phyloP scores from a whole-genome alignment of 495 filamentous ascomycete genomes.

The Delitschia confertaspora region DNA sequence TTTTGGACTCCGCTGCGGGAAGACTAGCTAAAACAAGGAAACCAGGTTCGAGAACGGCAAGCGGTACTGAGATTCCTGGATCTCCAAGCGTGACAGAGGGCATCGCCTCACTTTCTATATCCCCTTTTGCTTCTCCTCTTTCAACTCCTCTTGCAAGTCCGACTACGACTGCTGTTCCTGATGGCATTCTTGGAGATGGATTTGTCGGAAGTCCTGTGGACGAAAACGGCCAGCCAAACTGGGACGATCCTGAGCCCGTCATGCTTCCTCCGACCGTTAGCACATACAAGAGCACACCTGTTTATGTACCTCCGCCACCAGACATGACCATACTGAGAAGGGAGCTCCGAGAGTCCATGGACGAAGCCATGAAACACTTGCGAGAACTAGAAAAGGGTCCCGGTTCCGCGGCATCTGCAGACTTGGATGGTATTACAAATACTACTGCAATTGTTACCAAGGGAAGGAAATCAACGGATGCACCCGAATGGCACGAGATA shows the following conservation, averaged over 20 bases:
- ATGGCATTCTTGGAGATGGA: constrained; percentile 30
- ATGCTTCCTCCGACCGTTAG: constrained; percentile 95
- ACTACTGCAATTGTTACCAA: constrained; percentile 21
- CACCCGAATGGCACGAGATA: constrained; percentile 67
- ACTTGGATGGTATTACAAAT: background rate
- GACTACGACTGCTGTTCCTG: background rate
- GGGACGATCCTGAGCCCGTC: constrained; percentile 51
- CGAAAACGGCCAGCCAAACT: constrained; percentile 41
- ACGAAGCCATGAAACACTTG: constrained; percentile 56
- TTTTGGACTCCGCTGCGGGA: constrained; percentile 88
- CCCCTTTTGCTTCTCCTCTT: too few relatives aligned
- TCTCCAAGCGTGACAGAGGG: constrained; percentile 13
- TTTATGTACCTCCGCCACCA: constrained; percentile 78
- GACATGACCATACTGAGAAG: constrained; percentile 66
- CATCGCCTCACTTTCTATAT: constrained; percentile 16
- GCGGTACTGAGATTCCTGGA: constrained; percentile 14
- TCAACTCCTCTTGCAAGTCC: background rate
- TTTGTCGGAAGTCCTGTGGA: constrained; percentile 52
- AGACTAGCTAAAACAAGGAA: constrained; percentile 65
- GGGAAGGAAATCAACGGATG: constrained; percentile 34
- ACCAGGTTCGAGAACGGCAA: constrained; percentile 16
- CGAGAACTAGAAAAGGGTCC: constrained; percentile 33
- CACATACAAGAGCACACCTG: constrained; percentile 84
- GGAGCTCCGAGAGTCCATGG: constrained; percentile 60
- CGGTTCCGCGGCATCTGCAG: constrained; percentile 9